Percentiles rank a stretch among this genome's conserved stretches.
phyloP scores from a whole-genome alignment of 805 yeast genomes.

The Sugiyamaella qingdaonensis region DNA sequence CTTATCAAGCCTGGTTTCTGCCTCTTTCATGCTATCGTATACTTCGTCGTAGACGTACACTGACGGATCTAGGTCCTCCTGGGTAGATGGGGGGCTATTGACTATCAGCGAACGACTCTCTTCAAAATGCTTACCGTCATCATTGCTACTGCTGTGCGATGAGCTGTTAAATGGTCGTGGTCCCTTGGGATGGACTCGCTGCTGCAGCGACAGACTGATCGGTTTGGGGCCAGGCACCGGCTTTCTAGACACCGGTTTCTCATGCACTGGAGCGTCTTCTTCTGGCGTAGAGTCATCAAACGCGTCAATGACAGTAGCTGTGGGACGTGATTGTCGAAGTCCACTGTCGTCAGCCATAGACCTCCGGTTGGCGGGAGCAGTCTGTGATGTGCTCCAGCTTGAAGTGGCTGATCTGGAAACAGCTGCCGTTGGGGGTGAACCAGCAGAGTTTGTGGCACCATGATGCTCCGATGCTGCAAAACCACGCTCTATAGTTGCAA shows the following conservation, averaged over 20 bases:
- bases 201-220: neutral
- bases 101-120: constrained; percentile 7
- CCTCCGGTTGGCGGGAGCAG: no score
- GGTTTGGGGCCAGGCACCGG: constrained; percentile 14
- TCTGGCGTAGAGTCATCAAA: neutral
- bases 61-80: constrained; percentile 11
- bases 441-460: no score
- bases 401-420: no score
- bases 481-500: no score
- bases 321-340: no score
- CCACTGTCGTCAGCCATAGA: no score
- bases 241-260: neutral
- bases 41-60: constrained; percentile 45
- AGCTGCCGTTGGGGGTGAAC: neutral
- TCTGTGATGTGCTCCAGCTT: no score
- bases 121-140: neutral
- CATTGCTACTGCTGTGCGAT: neutral
- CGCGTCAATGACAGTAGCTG: no score
- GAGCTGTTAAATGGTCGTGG: constrained; percentile 11
- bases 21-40: constrained; percentile 41
- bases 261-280: neutral
- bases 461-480: no score
- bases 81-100: neutral
- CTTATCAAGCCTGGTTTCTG: constrained; percentile 17
- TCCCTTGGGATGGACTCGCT: constrained; percentile 13